Percentiles rank a stretch among this genome's conserved stretches.
Conservation (phyloP, 2,329 filamentous ascomycete species). For the Colletotrichum tofieldiae region DNA sequence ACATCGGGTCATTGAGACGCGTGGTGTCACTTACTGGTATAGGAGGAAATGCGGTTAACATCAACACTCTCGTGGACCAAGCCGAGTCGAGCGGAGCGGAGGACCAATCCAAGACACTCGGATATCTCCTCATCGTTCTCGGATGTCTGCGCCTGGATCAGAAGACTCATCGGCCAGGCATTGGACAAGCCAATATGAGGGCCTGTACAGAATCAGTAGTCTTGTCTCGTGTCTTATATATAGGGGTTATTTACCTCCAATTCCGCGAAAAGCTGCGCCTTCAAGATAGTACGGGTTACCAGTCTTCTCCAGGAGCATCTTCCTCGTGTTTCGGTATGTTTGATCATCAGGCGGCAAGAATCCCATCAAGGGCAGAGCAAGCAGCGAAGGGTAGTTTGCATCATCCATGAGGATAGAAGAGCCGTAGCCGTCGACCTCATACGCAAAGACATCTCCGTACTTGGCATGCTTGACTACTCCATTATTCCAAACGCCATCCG, state of each 20-base stretch:
- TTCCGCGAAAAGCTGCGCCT: conserved; percentile 85
- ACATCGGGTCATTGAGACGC: not conserved
- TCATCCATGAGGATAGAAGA: conserved; percentile 90
- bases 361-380: conserved; percentile 84
- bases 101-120: conserved; percentile 80
- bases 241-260: conserved; percentile 76
- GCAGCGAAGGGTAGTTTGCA: conserved; percentile 86
- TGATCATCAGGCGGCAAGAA: conserved; percentile 77
- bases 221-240: too few species aligned
- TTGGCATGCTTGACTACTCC: conserved; percentile 83
- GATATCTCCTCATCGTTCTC: conserved; percentile 87
- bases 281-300: conserved; percentile 92
- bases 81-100: conserved; percentile 82
- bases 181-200: conserved; percentile 86
- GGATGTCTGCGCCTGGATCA: conserved; percentile 92
- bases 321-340: conserved; percentile 90
- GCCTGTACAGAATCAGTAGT: conserved; percentile 51
- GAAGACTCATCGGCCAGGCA: conserved; percentile 96
- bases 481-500: conserved; percentile 86
- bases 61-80: conserved; percentile 94
- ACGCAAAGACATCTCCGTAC: conserved; percentile 87
- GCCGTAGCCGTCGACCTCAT: conserved; percentile 90
- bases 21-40: conserved; percentile 74
- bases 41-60: conserved; percentile 76
- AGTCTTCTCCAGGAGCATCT: conserved; percentile 78